Conservation (phyloP, 1,284 basidiomycete genomes). For the Pascua guehoae region DNA sequence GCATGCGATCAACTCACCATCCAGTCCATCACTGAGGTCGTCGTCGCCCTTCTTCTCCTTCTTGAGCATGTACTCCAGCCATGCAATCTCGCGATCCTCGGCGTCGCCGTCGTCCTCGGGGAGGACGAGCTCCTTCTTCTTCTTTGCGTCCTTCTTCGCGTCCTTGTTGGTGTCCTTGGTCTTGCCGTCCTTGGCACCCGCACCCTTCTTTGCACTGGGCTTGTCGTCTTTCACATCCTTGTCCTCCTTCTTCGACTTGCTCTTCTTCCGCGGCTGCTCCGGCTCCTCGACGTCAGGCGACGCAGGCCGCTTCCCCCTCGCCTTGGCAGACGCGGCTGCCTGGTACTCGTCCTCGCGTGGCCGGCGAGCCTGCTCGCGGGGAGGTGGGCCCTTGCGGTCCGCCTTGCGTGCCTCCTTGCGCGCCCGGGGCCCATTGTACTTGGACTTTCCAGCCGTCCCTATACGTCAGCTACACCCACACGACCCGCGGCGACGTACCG, state of each 20-base stretch:
- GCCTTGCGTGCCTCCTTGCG: conserved; percentile 18
- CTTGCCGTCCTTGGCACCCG: too few relatives aligned
- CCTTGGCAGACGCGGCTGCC: not conserved
- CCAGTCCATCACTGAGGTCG: conserved; percentile 54
- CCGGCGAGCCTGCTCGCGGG: conserved; percentile 13
- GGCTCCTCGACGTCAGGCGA: conserved; percentile 23
- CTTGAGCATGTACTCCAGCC: conserved; percentile 66
- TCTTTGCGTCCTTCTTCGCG: conserved; percentile 21
- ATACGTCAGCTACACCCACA: not conserved
- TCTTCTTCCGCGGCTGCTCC: conserved; percentile 28
- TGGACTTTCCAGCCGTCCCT: conserved; percentile 2
- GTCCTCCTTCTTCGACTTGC: conserved; percentile 10
- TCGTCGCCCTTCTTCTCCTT: conserved; percentile 52
- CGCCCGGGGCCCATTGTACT: not conserved
- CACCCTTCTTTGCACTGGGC: not conserved
- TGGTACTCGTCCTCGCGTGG: not conserved
- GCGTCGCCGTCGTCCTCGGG: conserved; percentile 44
- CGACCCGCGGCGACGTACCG: conserved; percentile 19
- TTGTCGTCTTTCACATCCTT: conserved; percentile 13
- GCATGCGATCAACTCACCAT: conserved; percentile 55
- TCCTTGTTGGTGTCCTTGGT: conserved; percentile 19
- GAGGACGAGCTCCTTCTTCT: conserved; percentile 38
- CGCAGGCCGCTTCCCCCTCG: conserved; percentile 13
- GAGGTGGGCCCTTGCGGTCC: conserved; percentile 16
- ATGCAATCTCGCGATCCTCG: conserved; percentile 73